Conservation (phyloP, 148 eudicot genomes). For the Rhododendron henanense region DNA sequence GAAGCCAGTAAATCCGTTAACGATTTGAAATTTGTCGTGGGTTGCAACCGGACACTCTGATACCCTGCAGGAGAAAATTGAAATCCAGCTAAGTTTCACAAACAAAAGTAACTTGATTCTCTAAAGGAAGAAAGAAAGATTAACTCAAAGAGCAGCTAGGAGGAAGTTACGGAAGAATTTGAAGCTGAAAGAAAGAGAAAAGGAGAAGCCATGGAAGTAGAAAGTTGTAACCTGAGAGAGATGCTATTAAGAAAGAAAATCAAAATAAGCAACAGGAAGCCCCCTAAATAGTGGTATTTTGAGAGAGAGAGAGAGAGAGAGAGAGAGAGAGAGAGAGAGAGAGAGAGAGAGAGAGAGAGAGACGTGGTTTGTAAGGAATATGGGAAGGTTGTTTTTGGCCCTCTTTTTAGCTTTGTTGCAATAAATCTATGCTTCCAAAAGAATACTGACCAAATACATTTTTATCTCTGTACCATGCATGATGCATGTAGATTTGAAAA, state of each 20-base stretch:
- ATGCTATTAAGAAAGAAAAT: slow-evolving; percentile 23
- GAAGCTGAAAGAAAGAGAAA: not conserved
- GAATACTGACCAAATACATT: slow-evolving; percentile 25
- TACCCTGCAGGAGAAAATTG: not conserved
- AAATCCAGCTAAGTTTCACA: slow-evolving; percentile 4
- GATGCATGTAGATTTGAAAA: slow-evolving; percentile 5
- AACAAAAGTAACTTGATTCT: not conserved
- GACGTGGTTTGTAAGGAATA: slow-evolving; percentile 59
- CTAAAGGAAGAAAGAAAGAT: not conserved
- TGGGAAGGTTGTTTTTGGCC: slow-evolving; percentile 30
- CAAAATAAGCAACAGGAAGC: slow-evolving; percentile 20
- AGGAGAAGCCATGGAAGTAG: slow-evolving; percentile 16
- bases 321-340: slow-evolving; percentile 36
- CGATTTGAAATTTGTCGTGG: not conserved
- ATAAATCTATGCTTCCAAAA: slow-evolving; percentile 9
- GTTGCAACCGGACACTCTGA: not conserved
- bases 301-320: slow-evolving; percentile 6
- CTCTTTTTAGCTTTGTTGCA: slow-evolving; percentile 13
- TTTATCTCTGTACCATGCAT: slow-evolving; percentile 12
- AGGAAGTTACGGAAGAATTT: not conserved
- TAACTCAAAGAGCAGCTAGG: not conserved
- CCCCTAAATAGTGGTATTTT: slow-evolving; percentile 39
- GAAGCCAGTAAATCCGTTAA: not conserved
- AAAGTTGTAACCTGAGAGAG: slow-evolving; percentile 17
- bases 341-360: slow-evolving; percentile 32